Conservation (phyloP, 805 yeast species). For the Saturnispora dispora region DNA sequence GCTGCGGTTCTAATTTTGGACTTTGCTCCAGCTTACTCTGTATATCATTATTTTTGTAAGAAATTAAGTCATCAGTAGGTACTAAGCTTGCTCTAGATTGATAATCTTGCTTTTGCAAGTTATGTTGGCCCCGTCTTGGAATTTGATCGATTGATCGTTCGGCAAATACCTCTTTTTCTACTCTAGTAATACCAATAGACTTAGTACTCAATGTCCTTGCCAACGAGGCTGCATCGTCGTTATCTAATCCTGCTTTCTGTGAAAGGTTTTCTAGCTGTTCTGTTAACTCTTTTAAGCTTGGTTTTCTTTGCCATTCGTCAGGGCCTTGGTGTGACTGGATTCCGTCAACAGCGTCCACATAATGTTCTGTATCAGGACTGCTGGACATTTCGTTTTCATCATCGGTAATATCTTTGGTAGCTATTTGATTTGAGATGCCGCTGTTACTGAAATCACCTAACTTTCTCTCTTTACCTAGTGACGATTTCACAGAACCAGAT, state of each 20-base stretch:
- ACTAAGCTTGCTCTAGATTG: slow-evolving; percentile 11
- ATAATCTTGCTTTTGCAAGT: not conserved
- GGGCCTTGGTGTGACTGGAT: slow-evolving; percentile 4
- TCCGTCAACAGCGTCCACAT: slow-evolving; percentile 6
- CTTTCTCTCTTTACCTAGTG: slow-evolving; percentile 17
- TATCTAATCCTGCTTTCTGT: slow-evolving; percentile 67
- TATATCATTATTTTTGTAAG: not conserved
- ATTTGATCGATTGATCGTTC: slow-evolving; percentile 2
- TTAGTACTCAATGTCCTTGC: slow-evolving; percentile 73
- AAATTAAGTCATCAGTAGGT: slow-evolving; percentile 10
- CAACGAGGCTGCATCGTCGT: slow-evolving; percentile 72
- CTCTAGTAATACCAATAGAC: slow-evolving; percentile 49
- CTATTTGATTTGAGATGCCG: not conserved
- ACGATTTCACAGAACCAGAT: slow-evolving; percentile 22
- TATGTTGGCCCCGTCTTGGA: not conserved
- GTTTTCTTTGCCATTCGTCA: slow-evolving; percentile 24
- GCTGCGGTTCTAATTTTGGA: slow-evolving; percentile 1
- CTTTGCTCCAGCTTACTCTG: not conserved
- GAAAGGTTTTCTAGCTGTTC: slow-evolving; percentile 67
- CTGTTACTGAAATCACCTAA: slow-evolving; percentile 6
- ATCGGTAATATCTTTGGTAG: not conserved
- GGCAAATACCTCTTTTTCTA: slow-evolving; percentile 36
- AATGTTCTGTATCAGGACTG: not conserved
- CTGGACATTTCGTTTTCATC: not conserved
- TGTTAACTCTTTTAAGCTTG: slow-evolving; percentile 64